Percentiles rank a stretch among this genome's conserved stretches.
Evolutionary conservation across 352 stramenopile species (phyloP).

Genomic region (Phytophthora citricola): DNA sequence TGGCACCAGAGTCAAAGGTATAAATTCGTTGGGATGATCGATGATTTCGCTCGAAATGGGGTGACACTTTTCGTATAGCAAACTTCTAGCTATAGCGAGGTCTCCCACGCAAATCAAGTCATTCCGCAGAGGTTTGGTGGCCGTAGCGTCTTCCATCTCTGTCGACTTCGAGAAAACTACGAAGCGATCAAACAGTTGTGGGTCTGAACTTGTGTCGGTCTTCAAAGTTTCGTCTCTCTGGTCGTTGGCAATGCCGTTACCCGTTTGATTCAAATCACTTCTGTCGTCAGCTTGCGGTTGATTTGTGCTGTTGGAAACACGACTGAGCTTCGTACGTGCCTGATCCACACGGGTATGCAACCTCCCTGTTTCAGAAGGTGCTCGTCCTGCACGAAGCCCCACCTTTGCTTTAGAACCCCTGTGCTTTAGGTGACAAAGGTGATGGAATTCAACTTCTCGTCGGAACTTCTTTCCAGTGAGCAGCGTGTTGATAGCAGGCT

Average conservation of each 20-base stretch:
- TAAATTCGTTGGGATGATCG: conserved; percentile 6
- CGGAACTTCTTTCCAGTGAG: not conserved
- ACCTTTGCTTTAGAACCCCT: not conserved
- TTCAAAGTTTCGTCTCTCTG: not conserved
- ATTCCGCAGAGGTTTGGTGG: conserved; percentile 11
- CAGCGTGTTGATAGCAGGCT: not conserved
- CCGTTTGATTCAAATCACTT: not conserved
- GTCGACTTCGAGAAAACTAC: conserved; percentile 14
- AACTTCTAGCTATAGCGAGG: conserved; percentile 18
- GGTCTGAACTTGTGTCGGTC: not conserved
- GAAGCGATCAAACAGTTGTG: conserved; percentile 5
- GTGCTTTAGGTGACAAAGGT: conserved; percentile 6
- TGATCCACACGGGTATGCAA: not conserved
- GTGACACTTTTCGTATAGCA: conserved; percentile 11
- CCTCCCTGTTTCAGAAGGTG: not conserved
- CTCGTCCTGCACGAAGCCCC: not conserved
- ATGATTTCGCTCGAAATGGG: not conserved
- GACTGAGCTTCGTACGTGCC: too few relatives aligned
- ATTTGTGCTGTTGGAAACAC: not conserved
- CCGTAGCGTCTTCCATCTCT: not conserved
- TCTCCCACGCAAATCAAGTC: conserved; percentile 37
- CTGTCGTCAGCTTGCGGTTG: not conserved
- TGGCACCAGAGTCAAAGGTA: conserved; percentile 5
- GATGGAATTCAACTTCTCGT: conserved; percentile 12
- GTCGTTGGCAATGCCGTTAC: not conserved